phyloP scores from a whole-genome alignment of 2,329 filamentous ascomycete species.

The Zalaria sp. region DNA sequence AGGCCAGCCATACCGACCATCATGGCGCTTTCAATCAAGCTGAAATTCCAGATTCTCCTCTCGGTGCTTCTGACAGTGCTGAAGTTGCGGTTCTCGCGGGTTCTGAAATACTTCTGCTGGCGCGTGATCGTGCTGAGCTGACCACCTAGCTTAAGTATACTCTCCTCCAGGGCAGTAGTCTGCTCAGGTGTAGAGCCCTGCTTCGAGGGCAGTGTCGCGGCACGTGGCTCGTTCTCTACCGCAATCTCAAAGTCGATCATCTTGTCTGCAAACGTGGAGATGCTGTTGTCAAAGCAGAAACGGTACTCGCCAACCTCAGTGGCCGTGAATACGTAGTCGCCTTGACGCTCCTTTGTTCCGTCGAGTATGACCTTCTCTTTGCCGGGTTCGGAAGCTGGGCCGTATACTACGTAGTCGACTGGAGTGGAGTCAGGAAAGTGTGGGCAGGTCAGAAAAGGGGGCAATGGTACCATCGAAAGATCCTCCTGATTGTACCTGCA shows the following conservation, averaged over 20 bases:
- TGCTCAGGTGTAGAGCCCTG: conserved; percentile 82
- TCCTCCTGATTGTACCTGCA: conserved; percentile 89
- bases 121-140: conserved; percentile 87
- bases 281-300: conserved; percentile 98
- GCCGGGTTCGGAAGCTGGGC: conserved; percentile 42
- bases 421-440: conserved; percentile 5
- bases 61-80: conserved; percentile 95
- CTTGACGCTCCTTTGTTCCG: conserved; percentile 83
- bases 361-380: conserved; percentile 64
- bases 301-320: conserved; percentile 77
- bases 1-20: conserved; percentile 91
- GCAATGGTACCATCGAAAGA: conserved; percentile 44
- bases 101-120: conserved; percentile 99
- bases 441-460: neutral
- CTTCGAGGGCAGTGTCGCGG: conserved; percentile 66
- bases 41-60: conserved; percentile 92
- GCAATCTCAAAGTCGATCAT: conserved; percentile 96
- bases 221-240: conserved; percentile 79
- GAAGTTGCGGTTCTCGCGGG: conserved; percentile 96
- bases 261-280: conserved; percentile 94
- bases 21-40: conserved; percentile 78
- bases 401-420: conserved; percentile 79
- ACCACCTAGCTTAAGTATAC: conserved; percentile 84
- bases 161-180: conserved; percentile 78
- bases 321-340: conserved; percentile 95